Base-by-base conservation (phyloP, 2,329 filamentous ascomycete genomes). In the Colletotrichum australisinense region DNA sequence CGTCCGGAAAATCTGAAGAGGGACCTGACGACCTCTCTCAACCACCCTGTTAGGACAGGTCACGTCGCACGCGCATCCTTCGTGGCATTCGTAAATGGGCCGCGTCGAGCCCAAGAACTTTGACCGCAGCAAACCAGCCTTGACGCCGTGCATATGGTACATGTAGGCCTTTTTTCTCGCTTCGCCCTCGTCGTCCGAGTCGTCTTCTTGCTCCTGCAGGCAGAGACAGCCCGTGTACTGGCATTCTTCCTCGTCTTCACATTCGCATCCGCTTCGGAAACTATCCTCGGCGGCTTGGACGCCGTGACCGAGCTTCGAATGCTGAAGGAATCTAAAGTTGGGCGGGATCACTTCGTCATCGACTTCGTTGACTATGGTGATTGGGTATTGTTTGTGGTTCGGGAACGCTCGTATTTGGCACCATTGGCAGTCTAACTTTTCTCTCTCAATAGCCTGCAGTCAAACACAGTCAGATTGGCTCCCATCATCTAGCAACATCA, bases 11-110 rank as follows among this genome's bases (percentile, higher is more conserved):
- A 97, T 94, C 77, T 95, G 90, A 1, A 97, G 84, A 2, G 91
- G 88, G 0, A 97, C 86, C 58, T 87, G 89, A 3, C 94, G 87
- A 0, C 94, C 94, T 62, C 92, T 88, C 78, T 95, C 93, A 0
- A 97, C 94, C 0, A 95, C 91, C 5, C 93, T 88, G 78, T 95
- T 96, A 1, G 92, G 91, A 77, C 94, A 97, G 22, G 84, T 76
- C 0, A 81, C 79, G 2, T 87, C 87, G 77, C 94, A 97, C 3
- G 83, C 84, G 81, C 94, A 97, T 9, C 87, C 89, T 2, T 88
- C 84, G 77, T 97, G 94, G 79, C 94, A 97, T 78, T 97, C 94
- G 81, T 95, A 96, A 70, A 97, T 93, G 0, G 93, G 90, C 42
- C 88, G 81, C 52, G 88, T 86, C 30, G 88, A 90, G 28, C 86